These are phyloP conservation scores for Uronychia binucleata DNA, from an alignment of 73 alveolate species.

Conservation along the genomic window DNA sequence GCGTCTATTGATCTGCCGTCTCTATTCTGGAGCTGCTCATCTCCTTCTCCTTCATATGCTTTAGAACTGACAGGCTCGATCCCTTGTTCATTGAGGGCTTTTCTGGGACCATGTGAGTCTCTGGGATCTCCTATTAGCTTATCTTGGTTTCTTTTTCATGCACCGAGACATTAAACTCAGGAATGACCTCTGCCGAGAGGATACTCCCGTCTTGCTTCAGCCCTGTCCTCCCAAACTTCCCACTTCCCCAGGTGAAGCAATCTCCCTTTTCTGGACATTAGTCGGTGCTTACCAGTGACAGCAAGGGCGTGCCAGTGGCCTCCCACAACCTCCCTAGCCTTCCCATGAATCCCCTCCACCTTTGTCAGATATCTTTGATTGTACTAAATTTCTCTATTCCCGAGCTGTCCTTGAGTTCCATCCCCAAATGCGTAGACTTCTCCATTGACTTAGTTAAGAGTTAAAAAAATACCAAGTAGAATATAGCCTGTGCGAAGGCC, in stretches of 20 bases:
- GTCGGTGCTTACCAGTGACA: no score
- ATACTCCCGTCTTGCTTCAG: slow-evolving; percentile 37
- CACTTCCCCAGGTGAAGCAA: slow-evolving; percentile 83
- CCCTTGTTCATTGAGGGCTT: no score
- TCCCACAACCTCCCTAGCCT: background rate
- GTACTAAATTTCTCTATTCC: background rate
- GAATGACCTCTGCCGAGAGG: slow-evolving; percentile 37
- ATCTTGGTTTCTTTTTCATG: no score
- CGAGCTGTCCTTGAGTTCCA: slow-evolving; percentile 20
- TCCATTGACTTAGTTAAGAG: background rate
- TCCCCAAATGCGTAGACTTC: background rate
- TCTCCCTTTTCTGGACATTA: slow-evolving; percentile 19
- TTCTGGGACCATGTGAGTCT: no score
- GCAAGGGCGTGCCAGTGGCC: background rate
- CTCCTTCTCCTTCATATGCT: background rate
- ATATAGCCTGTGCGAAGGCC: background rate
- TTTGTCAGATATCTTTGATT: background rate
- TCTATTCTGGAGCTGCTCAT: background rate
- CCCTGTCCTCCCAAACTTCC: slow-evolving; percentile 74
- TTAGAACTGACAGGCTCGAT: background rate
- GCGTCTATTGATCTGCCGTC: background rate
- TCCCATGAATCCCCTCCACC: background rate
- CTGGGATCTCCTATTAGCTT: background rate
- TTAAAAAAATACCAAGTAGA: background rate
- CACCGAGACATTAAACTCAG: background rate